Evolutionary conservation across 495 filamentous ascomycete genomes (phyloP).

Genomic region (Podospora comata): DNA sequence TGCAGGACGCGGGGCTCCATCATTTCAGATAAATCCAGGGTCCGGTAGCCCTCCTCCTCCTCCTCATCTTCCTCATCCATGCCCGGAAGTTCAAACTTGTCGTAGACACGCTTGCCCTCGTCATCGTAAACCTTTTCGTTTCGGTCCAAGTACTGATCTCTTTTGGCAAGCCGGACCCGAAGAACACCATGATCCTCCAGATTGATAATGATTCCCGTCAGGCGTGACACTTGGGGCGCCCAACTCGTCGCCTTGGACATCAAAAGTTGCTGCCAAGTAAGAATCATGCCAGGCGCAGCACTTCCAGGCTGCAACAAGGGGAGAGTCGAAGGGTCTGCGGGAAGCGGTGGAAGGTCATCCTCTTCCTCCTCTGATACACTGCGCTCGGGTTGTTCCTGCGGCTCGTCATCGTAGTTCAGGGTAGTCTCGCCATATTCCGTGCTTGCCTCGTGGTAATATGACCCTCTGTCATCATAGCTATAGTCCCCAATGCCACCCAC

Average conservation of each 20-base stretch:
- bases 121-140: constrained; percentile 46
- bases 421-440: constrained; percentile 31
- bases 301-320: constrained; percentile 52
- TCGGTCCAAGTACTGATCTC: constrained; percentile 58
- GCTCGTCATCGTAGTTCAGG: constrained; percentile 54
- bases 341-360: constrained; percentile 65
- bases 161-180: constrained; percentile 62
- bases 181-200: constrained; percentile 47
- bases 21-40: constrained; percentile 40
- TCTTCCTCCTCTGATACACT: constrained; percentile 26
- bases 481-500: constrained; percentile 35
- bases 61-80: constrained; percentile 38
- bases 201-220: constrained; percentile 60
- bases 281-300: constrained; percentile 60
- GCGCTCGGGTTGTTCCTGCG: constrained; percentile 33
- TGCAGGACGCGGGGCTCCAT: constrained; percentile 45
- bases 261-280: constrained; percentile 75
- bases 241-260: constrained; percentile 73
- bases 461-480: constrained; percentile 21
- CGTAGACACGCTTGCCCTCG: constrained; percentile 44
- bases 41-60: constrained; percentile 36
- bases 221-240: constrained; percentile 67
- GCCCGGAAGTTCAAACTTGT: constrained; percentile 46
- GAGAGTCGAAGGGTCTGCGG: constrained; percentile 57
- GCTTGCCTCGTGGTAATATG: constrained; percentile 20